Percentiles rank a stretch among this genome's conserved stretches.
Conservation (phyloP, 1,139 yeast species). For the Pichia sp. region DNA sequence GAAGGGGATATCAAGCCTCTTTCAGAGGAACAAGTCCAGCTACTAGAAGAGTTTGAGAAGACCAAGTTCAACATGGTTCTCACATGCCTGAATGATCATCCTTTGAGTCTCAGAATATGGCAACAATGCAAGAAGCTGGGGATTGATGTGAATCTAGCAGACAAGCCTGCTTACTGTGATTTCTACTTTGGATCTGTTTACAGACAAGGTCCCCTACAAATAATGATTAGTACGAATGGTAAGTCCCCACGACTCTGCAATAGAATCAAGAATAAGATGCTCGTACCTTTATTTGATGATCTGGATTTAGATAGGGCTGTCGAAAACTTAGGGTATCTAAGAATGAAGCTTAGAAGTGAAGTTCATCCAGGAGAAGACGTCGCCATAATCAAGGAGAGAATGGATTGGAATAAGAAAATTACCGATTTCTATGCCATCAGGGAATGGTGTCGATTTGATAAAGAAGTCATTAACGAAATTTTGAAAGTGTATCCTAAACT, state of each 20-base stretch:
- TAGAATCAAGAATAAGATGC: constrained; percentile 54
- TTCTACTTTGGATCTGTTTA: constrained; percentile 81
- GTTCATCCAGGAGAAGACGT: constrained; percentile 42
- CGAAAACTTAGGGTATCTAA: constrained; percentile 51
- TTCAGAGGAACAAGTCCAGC: constrained; percentile 1
- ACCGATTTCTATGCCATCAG: constrained; percentile 55
- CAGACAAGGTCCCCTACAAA: constrained; percentile 68
- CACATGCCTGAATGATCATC: constrained; percentile 72
- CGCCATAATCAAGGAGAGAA: constrained; percentile 50
- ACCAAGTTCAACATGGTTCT: constrained; percentile 59
- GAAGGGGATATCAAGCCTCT: background rate
- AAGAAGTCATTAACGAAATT: constrained; percentile 22
- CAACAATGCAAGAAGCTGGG: constrained; percentile 47
- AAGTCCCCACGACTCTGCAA: constrained; percentile 72
- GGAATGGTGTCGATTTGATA: constrained; percentile 49
- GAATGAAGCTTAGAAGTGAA: constrained; percentile 43
- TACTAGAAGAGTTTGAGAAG: constrained; percentile 26
- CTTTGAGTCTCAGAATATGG: constrained; percentile 51
- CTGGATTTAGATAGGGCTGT: constrained; percentile 51
- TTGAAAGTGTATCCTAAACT: constrained; percentile 28
- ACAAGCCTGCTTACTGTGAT: constrained; percentile 76
- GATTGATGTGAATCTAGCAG: constrained; percentile 77
- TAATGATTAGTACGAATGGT: constrained; percentile 82
- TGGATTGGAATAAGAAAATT: constrained; percentile 64
- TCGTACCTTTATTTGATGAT: constrained; percentile 31